phyloP scores from a whole-genome alignment of 345 rosid species.

The Dovyalis caffra region DNA sequence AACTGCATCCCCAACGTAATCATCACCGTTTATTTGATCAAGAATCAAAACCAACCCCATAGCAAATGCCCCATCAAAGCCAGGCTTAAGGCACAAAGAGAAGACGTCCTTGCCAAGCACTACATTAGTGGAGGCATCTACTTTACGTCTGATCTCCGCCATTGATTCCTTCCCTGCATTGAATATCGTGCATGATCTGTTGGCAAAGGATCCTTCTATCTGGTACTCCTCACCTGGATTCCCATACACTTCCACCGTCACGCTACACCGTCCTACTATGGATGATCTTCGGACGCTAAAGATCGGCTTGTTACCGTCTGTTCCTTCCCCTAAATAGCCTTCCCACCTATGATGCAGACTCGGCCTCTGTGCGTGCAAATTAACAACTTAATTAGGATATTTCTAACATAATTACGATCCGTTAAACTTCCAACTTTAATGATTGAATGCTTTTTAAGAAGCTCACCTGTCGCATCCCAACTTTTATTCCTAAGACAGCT shows the following conservation, averaged over 20 bases:
- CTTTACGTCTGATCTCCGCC: constrained; percentile 93
- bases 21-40: constrained; percentile 75
- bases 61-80: constrained; percentile 78
- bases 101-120: constrained; percentile 86
- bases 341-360: constrained; percentile 73
- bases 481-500: too few species aligned
- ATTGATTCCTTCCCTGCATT: constrained; percentile 40
- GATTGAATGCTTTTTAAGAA: too few species aligned
- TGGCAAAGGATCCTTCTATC: constrained; percentile 72
- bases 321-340: constrained; percentile 59
- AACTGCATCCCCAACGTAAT: too few species aligned
- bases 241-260: constrained; percentile 54
- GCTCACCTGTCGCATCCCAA: too few species aligned
- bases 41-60: constrained; percentile 85
- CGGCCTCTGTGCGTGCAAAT: constrained; percentile 46
- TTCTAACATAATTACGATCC: too few species aligned
- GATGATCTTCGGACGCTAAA: constrained; percentile 72
- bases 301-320: constrained; percentile 66
- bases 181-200: constrained; percentile 50
- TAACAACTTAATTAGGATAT: too few species aligned
- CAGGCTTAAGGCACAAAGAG: constrained; percentile 57
- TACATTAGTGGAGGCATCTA: constrained; percentile 75
- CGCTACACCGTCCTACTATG: constrained; percentile 53
- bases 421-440: too few species aligned
- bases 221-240: constrained; percentile 62